Conservation (phyloP, 805 yeast genomes). For the Pichia paraexigua region DNA sequence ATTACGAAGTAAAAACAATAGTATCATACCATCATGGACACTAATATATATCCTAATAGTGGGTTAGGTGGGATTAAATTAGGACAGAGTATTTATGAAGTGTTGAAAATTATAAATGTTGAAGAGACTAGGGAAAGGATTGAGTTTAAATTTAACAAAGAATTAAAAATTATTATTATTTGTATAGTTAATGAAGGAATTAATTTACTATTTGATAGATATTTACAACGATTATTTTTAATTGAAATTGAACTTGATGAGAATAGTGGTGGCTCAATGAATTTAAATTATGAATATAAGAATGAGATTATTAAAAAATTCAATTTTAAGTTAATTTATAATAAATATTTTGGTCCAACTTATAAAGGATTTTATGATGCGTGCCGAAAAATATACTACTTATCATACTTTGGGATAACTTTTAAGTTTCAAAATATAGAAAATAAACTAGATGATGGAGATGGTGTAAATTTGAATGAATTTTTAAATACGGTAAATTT, state of each 20-base stretch:
- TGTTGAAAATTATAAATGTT: slow-evolving; percentile 12
- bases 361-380: slow-evolving; percentile 40
- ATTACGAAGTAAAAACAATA: too few species aligned
- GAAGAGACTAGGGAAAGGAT: slow-evolving; percentile 14
- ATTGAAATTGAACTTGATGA: slow-evolving; percentile 19
- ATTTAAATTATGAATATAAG: slow-evolving; percentile 13
- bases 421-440: slow-evolving; percentile 35
- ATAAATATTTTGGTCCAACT: slow-evolving; percentile 55
- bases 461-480: slow-evolving; percentile 15
- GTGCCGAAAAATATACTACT: slow-evolving; percentile 27
- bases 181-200: slow-evolving; percentile 17
- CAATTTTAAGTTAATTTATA: slow-evolving; percentile 39
- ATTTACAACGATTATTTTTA: slow-evolving; percentile 19
- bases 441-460: background rate
- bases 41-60: slow-evolving; percentile 20
- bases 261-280: slow-evolving; percentile 10
- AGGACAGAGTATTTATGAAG: slow-evolving; percentile 21
- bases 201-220: slow-evolving; percentile 22
- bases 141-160: slow-evolving; percentile 18
- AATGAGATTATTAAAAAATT: slow-evolving; percentile 18
- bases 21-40: slow-evolving; percentile 6
- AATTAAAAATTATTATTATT: slow-evolving; percentile 14
- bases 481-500: slow-evolving; percentile 19
- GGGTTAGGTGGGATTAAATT: slow-evolving; percentile 22
- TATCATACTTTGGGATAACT: slow-evolving; percentile 50